Evolutionary conservation across 192 early-diverging fungal genomes (phyloP).

Genomic region (Blastocladiella britannica): DNA sequence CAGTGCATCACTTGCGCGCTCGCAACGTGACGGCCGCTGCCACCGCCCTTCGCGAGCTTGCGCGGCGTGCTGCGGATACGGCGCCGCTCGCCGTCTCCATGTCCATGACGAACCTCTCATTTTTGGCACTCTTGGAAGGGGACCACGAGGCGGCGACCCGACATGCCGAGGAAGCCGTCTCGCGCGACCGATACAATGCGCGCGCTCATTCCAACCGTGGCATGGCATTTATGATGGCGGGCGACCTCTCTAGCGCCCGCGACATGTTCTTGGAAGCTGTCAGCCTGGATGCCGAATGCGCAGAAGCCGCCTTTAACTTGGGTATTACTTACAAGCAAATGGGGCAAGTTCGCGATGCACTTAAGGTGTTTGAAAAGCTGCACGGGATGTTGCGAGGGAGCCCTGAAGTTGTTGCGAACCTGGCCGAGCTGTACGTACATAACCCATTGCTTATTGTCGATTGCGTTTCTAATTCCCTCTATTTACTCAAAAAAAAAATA

Average conservation of each 20-base stretch:
- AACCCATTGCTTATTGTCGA: too few species aligned
- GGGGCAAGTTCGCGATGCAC: slow-evolving; percentile 15
- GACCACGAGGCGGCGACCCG: slow-evolving; percentile 27
- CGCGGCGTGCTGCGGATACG: slow-evolving; percentile 35
- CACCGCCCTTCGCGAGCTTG: slow-evolving; percentile 28
- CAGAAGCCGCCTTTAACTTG: slow-evolving; percentile 36
- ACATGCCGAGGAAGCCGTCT: slow-evolving; percentile 31
- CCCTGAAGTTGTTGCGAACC: slow-evolving; percentile 33
- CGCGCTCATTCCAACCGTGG: slow-evolving; percentile 34
- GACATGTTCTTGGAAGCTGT: slow-evolving; percentile 25
- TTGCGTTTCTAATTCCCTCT: too few species aligned
- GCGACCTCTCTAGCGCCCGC: slow-evolving; percentile 3
- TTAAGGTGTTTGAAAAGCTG: slow-evolving; percentile 35
- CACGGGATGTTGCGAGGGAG: slow-evolving; percentile 30
- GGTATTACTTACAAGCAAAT: slow-evolving; percentile 24
- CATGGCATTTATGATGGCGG: slow-evolving; percentile 17
- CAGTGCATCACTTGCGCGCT: slow-evolving; percentile 28
- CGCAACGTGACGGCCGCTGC: slow-evolving; percentile 28
- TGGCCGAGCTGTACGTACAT: slow-evolving; percentile 34
- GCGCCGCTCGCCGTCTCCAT: slow-evolving; percentile 18
- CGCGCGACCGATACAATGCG: slow-evolving; percentile 31
- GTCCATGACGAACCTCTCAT: slow-evolving; percentile 33
- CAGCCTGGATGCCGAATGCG: slow-evolving; percentile 30
- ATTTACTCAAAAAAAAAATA: too few species aligned
- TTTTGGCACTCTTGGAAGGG: slow-evolving; percentile 33